Evolutionary conservation across 371 early-diverging fungal species (phyloP), one percentile per base, ranked within the genome.

Genomic region (Syncephalastrum monosporum): DNA sequence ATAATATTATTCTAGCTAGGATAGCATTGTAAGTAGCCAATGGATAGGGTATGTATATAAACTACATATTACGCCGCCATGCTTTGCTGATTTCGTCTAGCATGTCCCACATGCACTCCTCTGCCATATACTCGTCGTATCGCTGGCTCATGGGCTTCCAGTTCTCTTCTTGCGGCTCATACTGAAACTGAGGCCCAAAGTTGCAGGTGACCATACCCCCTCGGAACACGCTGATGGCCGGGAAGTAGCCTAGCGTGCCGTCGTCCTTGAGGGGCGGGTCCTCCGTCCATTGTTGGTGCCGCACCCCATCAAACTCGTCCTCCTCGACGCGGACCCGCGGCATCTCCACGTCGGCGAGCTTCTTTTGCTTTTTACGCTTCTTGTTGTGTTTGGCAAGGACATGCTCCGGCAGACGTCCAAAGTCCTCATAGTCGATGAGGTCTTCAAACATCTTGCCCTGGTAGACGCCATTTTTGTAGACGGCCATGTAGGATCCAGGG

Each of bases 201-300:
- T 88, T 87, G 55, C 83, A 77, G 0, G 83, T 82, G 0, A 84
- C 85, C 14, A 82, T 76, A 8, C 84, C 89, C 25, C 87, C 85
- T 44, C 81, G 70, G 59, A 78, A 88, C 5, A 87, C 84, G 42
- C 85, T 84, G 46, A 87, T 79, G 12, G 79, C 79, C 3, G 89
- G 89, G 57, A 85, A 88, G 56, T 87, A 88, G 4, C 89, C 89
- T 10, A 84, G 61, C 1, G 85, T 83, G 7, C 88, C 88, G 57
- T 88, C 88, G 56, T 88, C 88, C 45, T 79, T 77, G 7, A 77
- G 63, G 7, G 83, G 72, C 15, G 82, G 80, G 17, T 82, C 84
- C 7, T 74, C 73, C 1, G 71, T 65, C 74, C 77, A 79, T 29
- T 73, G 69, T 29, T 75, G 67, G 27, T 64, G 63, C 19, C 66